Conservation (phyloP, 352 stramenopile genomes). For the Globisporangium lucens region DNA sequence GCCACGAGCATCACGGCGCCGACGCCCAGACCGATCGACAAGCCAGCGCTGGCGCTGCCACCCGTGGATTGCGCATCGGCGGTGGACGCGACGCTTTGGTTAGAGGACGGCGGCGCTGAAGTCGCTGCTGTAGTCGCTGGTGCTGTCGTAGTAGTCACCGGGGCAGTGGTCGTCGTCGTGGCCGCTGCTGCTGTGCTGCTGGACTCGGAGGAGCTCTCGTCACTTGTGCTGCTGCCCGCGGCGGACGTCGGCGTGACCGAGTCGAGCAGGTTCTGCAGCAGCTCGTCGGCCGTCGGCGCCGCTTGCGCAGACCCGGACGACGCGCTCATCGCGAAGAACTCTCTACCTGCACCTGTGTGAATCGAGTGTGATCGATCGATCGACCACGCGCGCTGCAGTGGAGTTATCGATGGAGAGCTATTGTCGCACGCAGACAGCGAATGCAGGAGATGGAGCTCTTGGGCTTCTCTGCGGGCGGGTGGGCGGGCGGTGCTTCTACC, state of each 20-base stretch:
- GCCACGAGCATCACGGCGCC: conserved; percentile 14
- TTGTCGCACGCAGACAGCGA: neutral
- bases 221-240: neutral
- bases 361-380: neutral
- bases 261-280: conserved; percentile 23
- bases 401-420: neutral
- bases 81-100: conserved; percentile 11
- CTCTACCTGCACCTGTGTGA: neutral
- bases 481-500: neutral
- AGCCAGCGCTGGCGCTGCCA: neutral
- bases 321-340: conserved; percentile 13
- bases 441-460: neutral
- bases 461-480: neutral
- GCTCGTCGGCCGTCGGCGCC: conserved; percentile 15
- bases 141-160: neutral
- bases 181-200: neutral
- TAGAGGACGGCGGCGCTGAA: neutral
- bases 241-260: conserved; percentile 15
- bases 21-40: conserved; percentile 16
- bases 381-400: neutral
- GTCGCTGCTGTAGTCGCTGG: neutral
- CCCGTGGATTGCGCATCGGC: conserved; percentile 1
- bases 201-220: neutral
- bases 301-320: conserved; percentile 10
- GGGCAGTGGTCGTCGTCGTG: neutral